Conservation (phyloP, 1,284 basidiomycete species). For the Sparassis latifolia region DNA sequence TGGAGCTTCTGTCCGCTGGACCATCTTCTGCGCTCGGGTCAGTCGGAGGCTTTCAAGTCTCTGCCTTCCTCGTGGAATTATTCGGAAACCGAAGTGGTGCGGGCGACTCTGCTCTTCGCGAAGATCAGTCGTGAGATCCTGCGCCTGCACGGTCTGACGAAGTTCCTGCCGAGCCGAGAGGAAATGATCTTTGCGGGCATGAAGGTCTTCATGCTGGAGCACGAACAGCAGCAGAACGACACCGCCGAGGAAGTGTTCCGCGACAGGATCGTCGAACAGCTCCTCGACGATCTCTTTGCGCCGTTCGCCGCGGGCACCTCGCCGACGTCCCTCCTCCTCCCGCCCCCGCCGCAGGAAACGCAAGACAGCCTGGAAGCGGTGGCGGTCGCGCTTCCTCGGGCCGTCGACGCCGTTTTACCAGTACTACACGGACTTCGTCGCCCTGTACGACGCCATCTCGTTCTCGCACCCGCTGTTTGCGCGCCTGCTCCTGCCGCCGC, state of each 20-base stretch:
- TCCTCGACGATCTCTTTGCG: slow-evolving; percentile 57
- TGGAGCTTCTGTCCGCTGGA: slow-evolving; percentile 76
- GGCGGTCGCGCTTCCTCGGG: slow-evolving; percentile 56
- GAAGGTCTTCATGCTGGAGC: slow-evolving; percentile 95
- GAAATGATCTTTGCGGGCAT: slow-evolving; percentile 74
- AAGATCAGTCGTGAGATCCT: slow-evolving; percentile 27
- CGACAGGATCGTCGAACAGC: slow-evolving; percentile 47
- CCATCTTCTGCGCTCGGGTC: slow-evolving; percentile 77
- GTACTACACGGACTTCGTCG: slow-evolving; percentile 89
- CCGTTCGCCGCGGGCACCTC: slow-evolving; percentile 39
- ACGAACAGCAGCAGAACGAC: slow-evolving; percentile 52
- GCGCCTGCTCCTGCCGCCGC: slow-evolving; percentile 70
- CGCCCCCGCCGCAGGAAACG: slow-evolving; percentile 6
- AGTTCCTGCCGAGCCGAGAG: slow-evolving; percentile 40
- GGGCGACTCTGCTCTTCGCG: slow-evolving; percentile 35
- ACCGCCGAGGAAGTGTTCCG: slow-evolving; percentile 65
- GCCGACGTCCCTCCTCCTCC: slow-evolving; percentile 28
- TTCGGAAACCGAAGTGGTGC: slow-evolving; percentile 75
- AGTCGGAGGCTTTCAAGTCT: slow-evolving; percentile 65
- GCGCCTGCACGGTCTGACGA: slow-evolving; percentile 32
- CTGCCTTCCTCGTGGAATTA: slow-evolving; percentile 75
- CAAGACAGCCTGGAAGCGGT: slow-evolving; percentile 46
- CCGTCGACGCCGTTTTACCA: slow-evolving; percentile 81
- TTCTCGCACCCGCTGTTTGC: slow-evolving; percentile 80
- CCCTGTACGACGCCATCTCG: slow-evolving; percentile 86